Evolutionary conservation across 2,329 filamentous ascomycete species (phyloP), one percentile per base, ranked within the genome.

Genomic region (Aspergillus fumigatiaffinis): DNA sequence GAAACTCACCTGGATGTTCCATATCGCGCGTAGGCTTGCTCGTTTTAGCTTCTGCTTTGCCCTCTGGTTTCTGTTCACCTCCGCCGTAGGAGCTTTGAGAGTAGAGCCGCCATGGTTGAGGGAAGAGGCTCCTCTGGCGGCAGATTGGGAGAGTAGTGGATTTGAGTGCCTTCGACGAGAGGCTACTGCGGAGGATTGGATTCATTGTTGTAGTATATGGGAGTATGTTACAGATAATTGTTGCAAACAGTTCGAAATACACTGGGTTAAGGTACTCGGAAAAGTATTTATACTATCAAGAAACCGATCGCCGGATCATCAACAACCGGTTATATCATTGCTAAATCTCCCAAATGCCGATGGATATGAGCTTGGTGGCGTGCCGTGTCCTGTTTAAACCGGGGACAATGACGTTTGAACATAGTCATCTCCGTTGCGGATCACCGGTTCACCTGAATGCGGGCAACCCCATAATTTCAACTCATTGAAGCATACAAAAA

Each of bases 1-100:
- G 14, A 17, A 7, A 38, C 14, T 38, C 32, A 17, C 65, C 65
- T 51, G 66, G 66, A 56, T 68, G 66, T 44, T 68, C 65, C 10
- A 66, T 61, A 38, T 65, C 56, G 25, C 62, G 55, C 3, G 66
- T 66, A 28, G 56, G 53, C 21, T 53, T 55, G 52, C 60, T 62
- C 21, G 44, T 50, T 10, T 54, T 47, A 12, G 53, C 47, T 20
- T 59, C 52, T 20, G 44, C 41, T 8, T 54, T 47, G 7, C 54
- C 47, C 14, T 59, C 52, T 21, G 55, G 38, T 8, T 59, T 52
- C 51, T 59, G 23, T 12, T 66, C 55, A 20, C 56, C 60, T 10
- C 61, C 57, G 21, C 52, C 59, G 47, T 68, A 66, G 9, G 60
- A 60, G 48, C 64, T 63, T n/a, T 64, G 56, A 20, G 58, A 52